These are phyloP conservation scores for Lachnellula subtilissima DNA, from an alignment of 2,329 filamentous ascomycete genomes.

Conservation along the genomic window DNA sequence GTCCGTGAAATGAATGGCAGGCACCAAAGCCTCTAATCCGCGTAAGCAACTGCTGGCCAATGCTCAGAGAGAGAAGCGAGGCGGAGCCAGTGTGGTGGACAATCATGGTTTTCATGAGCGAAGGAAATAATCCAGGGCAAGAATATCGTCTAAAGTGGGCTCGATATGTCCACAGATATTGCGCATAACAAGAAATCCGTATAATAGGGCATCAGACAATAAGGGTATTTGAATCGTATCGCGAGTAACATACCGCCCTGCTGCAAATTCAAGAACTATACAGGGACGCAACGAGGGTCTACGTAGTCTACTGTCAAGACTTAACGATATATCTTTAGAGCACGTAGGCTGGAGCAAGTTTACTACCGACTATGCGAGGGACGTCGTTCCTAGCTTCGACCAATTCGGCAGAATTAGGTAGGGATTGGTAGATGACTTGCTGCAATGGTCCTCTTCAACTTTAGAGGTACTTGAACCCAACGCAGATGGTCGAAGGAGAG, in stretches of 20 bases:
- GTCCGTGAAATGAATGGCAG: constrained; percentile 22
- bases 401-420: constrained; percentile 3
- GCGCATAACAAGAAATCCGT: constrained; percentile 20
- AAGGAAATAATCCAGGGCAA: constrained; percentile 22
- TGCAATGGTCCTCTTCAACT: not conserved
- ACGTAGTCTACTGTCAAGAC: constrained; percentile 5
- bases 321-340: not conserved
- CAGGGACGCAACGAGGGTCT: constrained; percentile 7
- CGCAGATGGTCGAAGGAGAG: not conserved
- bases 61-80: too few species aligned
- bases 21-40: constrained; percentile 22
- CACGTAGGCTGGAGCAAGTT: not conserved
- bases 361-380: constrained; percentile 4
- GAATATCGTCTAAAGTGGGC: constrained; percentile 19
- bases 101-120: constrained; percentile 23
- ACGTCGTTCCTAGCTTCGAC: not conserved
- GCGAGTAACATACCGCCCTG: constrained; percentile 1
- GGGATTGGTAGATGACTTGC: constrained; percentile 9
- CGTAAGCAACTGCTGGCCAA: not conserved
- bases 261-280: constrained; percentile 11
- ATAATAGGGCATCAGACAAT: not conserved
- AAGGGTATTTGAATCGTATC: too few species aligned
- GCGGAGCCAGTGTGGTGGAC: constrained; percentile 28
- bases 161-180: constrained; percentile 23
- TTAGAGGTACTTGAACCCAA: not conserved